Conservation (phyloP, 2,329 filamentous ascomycete genomes). For the Lojkania enalia region DNA sequence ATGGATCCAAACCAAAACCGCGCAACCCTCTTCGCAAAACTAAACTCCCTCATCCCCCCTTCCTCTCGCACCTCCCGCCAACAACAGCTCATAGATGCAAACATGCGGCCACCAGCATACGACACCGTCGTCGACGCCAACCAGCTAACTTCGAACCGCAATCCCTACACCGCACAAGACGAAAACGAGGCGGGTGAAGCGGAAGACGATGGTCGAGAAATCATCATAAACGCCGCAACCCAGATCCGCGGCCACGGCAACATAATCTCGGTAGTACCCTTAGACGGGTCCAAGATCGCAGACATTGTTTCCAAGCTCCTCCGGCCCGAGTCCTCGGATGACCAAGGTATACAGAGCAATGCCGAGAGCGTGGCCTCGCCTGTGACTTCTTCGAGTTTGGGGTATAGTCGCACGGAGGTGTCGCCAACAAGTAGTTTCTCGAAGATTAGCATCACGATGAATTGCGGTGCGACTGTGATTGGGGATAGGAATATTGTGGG, state of each 20-base stretch:
- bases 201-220: constrained; percentile 24
- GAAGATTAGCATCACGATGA: constrained; percentile 37
- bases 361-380: constrained; percentile 11
- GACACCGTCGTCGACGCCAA: constrained; percentile 31
- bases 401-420: too few relatives aligned
- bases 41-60: not conserved
- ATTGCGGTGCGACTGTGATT: constrained; percentile 40
- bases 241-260: constrained; percentile 40
- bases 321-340: not conserved
- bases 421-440: too few relatives aligned
- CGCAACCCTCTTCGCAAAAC: not conserved
- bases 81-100: not conserved
- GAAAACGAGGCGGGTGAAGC: constrained; percentile 21
- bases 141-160: constrained; percentile 23
- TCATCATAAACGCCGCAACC: constrained; percentile 40
- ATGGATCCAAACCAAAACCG: not conserved
- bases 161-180: constrained; percentile 18
- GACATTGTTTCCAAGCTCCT: not conserved
- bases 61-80: not conserved
- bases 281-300: constrained; percentile 33
- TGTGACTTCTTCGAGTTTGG: too few relatives aligned
- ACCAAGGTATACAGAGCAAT: not conserved
- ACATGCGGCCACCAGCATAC: constrained; percentile 35
- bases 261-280: constrained; percentile 37
- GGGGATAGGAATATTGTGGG: constrained; percentile 43